These are phyloP conservation scores for Naganishia sp. DNA, from an alignment of 1,284 basidiomycete species.

Conservation along the genomic window DNA sequence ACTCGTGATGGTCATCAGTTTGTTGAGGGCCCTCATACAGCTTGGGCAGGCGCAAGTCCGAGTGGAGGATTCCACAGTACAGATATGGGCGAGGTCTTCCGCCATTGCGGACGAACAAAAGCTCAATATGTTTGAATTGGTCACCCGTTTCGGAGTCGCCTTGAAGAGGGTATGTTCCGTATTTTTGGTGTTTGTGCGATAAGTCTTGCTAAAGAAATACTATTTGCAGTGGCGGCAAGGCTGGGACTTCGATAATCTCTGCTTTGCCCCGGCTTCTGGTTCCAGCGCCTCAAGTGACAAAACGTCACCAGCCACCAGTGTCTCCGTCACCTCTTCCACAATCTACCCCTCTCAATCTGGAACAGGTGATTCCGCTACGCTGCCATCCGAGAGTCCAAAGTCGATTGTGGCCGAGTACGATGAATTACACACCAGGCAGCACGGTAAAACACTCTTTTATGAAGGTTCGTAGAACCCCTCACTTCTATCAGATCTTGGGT, in stretches of 20 bases:
- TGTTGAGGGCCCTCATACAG: slow-evolving; percentile 54
- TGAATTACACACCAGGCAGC: slow-evolving; percentile 6
- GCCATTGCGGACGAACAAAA: not conserved
- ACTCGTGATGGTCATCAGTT: slow-evolving; percentile 51
- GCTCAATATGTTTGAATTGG: slow-evolving; percentile 26
- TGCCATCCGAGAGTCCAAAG: not conserved
- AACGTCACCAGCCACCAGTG: not conserved
- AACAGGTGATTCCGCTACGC: slow-evolving; percentile 10
- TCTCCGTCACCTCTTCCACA: slow-evolving; percentile 12
- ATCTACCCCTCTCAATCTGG: not conserved
- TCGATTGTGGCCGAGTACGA: slow-evolving; percentile 10
- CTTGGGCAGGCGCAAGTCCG: slow-evolving; percentile 54
- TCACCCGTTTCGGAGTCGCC: slow-evolving; percentile 34
- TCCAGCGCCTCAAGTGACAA: slow-evolving; percentile 7
- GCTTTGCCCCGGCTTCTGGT: slow-evolving; percentile 35
- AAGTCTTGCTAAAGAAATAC: no score
- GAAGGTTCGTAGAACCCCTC: slow-evolving; percentile 25
- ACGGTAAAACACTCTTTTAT: slow-evolving; percentile 31
- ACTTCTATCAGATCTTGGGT: not conserved
- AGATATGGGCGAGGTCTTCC: slow-evolving; percentile 38
- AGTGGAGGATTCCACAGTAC: slow-evolving; percentile 43
- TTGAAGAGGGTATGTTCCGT: slow-evolving; percentile 32
- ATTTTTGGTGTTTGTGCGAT: not conserved
- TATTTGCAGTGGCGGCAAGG: slow-evolving; percentile 53
- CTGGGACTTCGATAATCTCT: slow-evolving; percentile 55